Evolutionary conservation across 2,329 filamentous ascomycete species (phyloP), one percentile per base, ranked within the genome.

Genomic region (Calonectria montana): DNA sequence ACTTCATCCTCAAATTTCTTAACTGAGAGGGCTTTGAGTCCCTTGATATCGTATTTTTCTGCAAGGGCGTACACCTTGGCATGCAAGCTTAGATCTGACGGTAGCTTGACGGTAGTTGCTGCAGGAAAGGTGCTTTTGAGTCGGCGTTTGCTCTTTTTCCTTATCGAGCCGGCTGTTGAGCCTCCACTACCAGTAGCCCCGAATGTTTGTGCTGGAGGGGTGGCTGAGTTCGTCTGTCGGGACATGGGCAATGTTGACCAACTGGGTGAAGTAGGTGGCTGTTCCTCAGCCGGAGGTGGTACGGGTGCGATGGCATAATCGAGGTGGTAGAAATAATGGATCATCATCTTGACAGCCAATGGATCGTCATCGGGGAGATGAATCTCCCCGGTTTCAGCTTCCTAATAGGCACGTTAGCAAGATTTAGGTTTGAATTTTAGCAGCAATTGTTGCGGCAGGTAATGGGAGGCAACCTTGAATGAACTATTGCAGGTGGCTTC

Each of bases 331-430:
- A 76, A 31, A 16, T 71, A 74, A 1, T 29, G 4, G 0, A 76
- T 10, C 70, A 74, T 74, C 15, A 65, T 66, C 0, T 43, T 63
- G 0, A 76, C 72, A 1, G 73, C 63, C 0, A 31, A 2, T 0
- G 65, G 45, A 12, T 76, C 70, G 2, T 76, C 70, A 0, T 72
- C 70, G 0, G 59, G 48, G 0, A 76, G 68, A 0, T 73, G 0
- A 21, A 76, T 73, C 7, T n/a, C 29, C 0, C 41, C 25, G 1
- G 53, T 71, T 4, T 23, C 21, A 4, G 47, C 29, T 23, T 69
- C 73, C 74, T 75, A 39, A 16, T 18, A 21, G 15, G 21, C 12
- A 16, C 1, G n/a, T 67, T 25, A 48, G 41, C 27, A 39, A 12
- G 18, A 15, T 4, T 59, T 25, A 10, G 4, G 3, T 3, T 16